Conservation (phyloP, 352 stramenopile species). For the Hyaloperonospora arabidopsidis region DNA sequence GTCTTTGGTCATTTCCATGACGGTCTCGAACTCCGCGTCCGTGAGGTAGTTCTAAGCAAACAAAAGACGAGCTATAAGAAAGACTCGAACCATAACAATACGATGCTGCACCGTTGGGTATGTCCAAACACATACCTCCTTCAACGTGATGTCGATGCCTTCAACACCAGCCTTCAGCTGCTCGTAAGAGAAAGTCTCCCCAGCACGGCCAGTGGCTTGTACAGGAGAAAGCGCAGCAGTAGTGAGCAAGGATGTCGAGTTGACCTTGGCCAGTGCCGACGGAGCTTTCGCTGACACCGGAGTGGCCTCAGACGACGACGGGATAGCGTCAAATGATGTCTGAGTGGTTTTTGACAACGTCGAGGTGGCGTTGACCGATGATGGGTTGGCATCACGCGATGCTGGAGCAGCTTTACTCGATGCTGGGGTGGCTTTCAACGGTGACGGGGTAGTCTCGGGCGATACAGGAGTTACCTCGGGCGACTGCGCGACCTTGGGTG, state of each 20-base stretch:
- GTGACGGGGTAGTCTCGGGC: conserved; percentile 3
- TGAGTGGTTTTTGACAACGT: too few species aligned
- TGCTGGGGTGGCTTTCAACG: conserved; percentile 13
- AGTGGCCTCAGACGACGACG: not conserved
- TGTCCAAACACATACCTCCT: conserved; percentile 40
- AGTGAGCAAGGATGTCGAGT: not conserved
- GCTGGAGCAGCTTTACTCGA: not conserved
- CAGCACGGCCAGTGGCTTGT: conserved; percentile 26
- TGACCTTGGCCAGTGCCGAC: not conserved
- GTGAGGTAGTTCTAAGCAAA: conserved; percentile 46
- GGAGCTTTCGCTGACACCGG: conserved; percentile 11
- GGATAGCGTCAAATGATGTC: too few species aligned
- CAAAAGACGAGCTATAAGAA: too few species aligned
- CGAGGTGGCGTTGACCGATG: not conserved
- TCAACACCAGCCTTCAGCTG: conserved; percentile 66
- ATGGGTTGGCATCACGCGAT: not conserved
- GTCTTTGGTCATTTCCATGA: conserved; percentile 54
- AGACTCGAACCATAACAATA: conserved; percentile 4
- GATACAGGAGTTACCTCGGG: too few species aligned
- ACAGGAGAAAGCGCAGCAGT: conserved; percentile 12
- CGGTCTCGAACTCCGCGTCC: conserved; percentile 65
- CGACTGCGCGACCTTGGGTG: too few species aligned
- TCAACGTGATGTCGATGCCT: conserved; percentile 65
- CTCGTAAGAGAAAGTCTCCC: conserved; percentile 51
- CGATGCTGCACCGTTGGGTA: conserved; percentile 4